Evolutionary conservation across 1,284 basidiomycete species (phyloP).

Genomic region (Fomitopsis palustris): DNA sequence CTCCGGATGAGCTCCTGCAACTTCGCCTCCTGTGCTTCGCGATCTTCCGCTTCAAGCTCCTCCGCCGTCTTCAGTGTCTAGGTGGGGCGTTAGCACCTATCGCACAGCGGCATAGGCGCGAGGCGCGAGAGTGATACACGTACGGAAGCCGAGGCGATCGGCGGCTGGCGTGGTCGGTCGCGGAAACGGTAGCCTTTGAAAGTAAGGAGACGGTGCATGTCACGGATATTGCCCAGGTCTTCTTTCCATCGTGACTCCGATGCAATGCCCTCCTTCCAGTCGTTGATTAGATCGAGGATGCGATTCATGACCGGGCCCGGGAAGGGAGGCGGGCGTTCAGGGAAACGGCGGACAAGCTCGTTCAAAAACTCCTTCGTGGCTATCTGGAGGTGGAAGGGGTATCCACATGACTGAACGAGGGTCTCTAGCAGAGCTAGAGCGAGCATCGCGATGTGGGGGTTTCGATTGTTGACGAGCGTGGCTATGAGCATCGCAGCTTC

Average conservation of each 20-base stretch:
- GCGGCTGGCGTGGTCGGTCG: slow-evolving; percentile 45
- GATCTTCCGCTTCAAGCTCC: slow-evolving; percentile 95
- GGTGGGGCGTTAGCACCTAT: not conserved
- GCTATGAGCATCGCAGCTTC: slow-evolving; percentile 87
- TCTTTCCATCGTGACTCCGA: slow-evolving; percentile 90
- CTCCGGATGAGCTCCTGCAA: slow-evolving; percentile 96
- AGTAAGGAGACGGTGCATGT: slow-evolving; percentile 94
- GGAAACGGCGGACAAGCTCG: slow-evolving; percentile 96
- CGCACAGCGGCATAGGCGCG: not conserved
- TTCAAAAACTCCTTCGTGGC: slow-evolving; percentile 99
- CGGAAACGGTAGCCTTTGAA: slow-evolving; percentile 98
- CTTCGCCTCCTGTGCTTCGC: slow-evolving; percentile 94
- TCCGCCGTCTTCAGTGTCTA: slow-evolving; percentile 92
- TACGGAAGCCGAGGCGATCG: slow-evolving; percentile 48
- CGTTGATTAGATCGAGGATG: slow-evolving; percentile 91
- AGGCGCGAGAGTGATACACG: slow-evolving; percentile 1
- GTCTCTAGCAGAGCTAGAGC: slow-evolving; percentile 87
- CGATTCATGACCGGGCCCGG: slow-evolving; percentile 93
- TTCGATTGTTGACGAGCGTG: slow-evolving; percentile 83
- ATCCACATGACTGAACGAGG: slow-evolving; percentile 93
- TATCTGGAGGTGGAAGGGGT: slow-evolving; percentile 96
- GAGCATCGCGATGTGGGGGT: slow-evolving; percentile 86
- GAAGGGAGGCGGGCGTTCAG: slow-evolving; percentile 94
- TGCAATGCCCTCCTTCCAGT: slow-evolving; percentile 96
- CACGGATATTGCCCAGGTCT: slow-evolving; percentile 94